Evolutionary conservation across 768 basidiomycete genomes (phyloP), one percentile per base, ranked within the genome.

Genomic region (Dioszegia aurantiaca): DNA sequence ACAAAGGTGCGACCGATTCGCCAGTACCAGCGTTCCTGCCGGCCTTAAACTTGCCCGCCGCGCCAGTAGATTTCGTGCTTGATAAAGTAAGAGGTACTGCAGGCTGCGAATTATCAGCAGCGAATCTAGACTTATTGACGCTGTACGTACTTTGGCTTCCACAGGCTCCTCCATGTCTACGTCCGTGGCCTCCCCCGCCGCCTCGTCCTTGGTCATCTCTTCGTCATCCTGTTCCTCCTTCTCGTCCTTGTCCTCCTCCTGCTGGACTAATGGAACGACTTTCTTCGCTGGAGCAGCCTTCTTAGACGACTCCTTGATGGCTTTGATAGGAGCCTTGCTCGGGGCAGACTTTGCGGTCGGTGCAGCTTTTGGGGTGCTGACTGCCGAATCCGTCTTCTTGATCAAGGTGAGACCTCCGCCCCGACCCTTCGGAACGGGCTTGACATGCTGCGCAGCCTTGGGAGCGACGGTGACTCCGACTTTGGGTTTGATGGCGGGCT

Each of bases 181-280:
- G 17, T 54, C 37, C 4, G 37, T 39, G 3, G 19, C 27, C 46
- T 41, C 37, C 24, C 40, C 23, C 21, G 9, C 52, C 19, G 21
- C 11, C 43, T 55, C 41, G n/a, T 27, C 3, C 14, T 19, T 21
- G 2, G 21, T 9, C 23, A 44, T 27, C 19, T 5, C 12, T 8
- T 57, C 27, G 16, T 39, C 45, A 4, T 9, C 24, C n/a, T 39
- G 27, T 16, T 24, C 43, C 26, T 56, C 27, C 55, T 58, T 49
- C 33, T n/a, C 40, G 3, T 16, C 23, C 23, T 30, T 43, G n/a
- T 12, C 24, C 24, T 12, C 27, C 17, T 36, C 27, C 53, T 30
- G 3, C 40, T 42, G 42, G 12, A 11, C 24, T 30, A n/a, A 17
- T 26, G 26, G 16, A 6, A 28, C 21, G 14, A 39, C 19, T 23